Evolutionary conservation across 2,329 filamentous ascomycete species (phyloP).

Genomic region (Pseudocercospora macadamiae): DNA sequence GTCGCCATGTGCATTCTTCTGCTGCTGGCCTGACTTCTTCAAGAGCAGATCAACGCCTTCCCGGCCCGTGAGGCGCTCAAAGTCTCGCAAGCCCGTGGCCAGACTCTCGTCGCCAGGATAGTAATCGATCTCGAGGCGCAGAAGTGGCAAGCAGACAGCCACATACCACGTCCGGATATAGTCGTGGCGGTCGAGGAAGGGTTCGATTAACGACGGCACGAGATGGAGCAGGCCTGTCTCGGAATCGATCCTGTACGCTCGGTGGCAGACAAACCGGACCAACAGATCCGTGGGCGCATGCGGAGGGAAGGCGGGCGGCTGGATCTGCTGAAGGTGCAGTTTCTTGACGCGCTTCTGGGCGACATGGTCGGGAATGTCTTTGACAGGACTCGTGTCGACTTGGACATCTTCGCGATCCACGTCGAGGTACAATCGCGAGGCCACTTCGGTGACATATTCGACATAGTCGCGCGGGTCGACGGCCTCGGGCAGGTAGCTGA

Average conservation of each 20-base stretch:
- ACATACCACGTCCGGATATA: conserved; percentile 70
- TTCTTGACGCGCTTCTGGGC: conserved; percentile 67
- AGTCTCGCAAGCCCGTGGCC: conserved; percentile 65
- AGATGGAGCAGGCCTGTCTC: conserved; percentile 73
- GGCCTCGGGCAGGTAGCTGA: conserved; percentile 77
- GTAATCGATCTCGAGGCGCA: conserved; percentile 71
- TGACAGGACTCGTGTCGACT: conserved; percentile 61
- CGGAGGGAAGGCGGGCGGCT: conserved; percentile 51
- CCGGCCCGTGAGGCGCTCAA: conserved; percentile 63
- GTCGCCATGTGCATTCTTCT: conserved; percentile 33
- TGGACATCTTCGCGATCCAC: conserved; percentile 44
- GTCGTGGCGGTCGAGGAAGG: conserved; percentile 66
- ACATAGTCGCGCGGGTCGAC: conserved; percentile 65
- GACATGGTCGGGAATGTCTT: conserved; percentile 63
- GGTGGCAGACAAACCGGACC: conserved; percentile 67
- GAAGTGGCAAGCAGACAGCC: conserved; percentile 68
- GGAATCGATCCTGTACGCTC: conserved; percentile 69
- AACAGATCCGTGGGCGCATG: conserved; percentile 59
- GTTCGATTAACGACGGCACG: conserved; percentile 66
- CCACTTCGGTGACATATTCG: conserved; percentile 62
- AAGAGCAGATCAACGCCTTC: conserved; percentile 65
- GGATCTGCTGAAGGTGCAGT: conserved; percentile 64
- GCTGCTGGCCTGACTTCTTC: conserved; percentile 51
- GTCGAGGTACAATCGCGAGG: conserved; percentile 50
- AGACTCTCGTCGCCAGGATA: conserved; percentile 58